phyloP scores from a whole-genome alignment of 2,329 filamentous ascomycete species.

The Bipolaris gigantea region DNA sequence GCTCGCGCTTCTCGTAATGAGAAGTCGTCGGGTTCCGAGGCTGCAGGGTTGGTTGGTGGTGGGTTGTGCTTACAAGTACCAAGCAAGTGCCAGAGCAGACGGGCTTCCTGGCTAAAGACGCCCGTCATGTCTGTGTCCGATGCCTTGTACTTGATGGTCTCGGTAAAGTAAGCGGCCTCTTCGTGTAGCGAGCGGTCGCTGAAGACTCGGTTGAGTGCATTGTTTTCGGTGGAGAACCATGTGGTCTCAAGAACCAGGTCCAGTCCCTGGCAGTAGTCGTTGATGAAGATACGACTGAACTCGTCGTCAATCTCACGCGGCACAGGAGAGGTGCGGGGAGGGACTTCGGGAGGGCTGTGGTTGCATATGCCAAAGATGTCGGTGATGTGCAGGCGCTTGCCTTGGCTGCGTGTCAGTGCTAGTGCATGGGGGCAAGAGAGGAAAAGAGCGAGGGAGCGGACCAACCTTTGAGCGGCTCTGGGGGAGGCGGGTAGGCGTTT shows the following conservation, averaged over 20 bases:
- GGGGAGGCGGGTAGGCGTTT: conserved; percentile 20
- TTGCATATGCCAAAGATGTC: conserved; percentile 43
- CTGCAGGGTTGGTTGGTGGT: conserved; percentile 41
- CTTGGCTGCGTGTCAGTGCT: conserved; percentile 28
- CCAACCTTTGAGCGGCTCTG: conserved; percentile 36
- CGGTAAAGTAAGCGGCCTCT: conserved; percentile 41
- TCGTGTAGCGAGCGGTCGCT: conserved; percentile 49
- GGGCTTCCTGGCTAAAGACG: conserved; percentile 59
- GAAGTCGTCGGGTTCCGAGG: conserved; percentile 57
- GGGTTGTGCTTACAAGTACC: conserved; percentile 53
- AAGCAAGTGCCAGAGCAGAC: conserved; percentile 63
- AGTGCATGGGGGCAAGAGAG: neutral
- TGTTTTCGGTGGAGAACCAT: conserved; percentile 70
- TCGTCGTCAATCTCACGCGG: conserved; percentile 38
- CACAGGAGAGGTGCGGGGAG: conserved; percentile 30
- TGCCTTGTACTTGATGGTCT: conserved; percentile 36
- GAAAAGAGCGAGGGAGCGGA: neutral
- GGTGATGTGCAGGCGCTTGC: conserved; percentile 36
- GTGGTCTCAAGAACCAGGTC: conserved; percentile 63
- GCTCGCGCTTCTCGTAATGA: conserved; percentile 63
- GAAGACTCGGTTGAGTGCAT: conserved; percentile 53
- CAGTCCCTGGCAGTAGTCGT: conserved; percentile 41
- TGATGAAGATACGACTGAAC: conserved; percentile 38
- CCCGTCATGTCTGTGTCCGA: conserved; percentile 36
- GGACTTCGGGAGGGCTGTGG: conserved; percentile 43